These are phyloP conservation scores for Coprinopsis sp. DNA, from an alignment of 768 basidiomycete species.

Conservation along the genomic window DNA sequence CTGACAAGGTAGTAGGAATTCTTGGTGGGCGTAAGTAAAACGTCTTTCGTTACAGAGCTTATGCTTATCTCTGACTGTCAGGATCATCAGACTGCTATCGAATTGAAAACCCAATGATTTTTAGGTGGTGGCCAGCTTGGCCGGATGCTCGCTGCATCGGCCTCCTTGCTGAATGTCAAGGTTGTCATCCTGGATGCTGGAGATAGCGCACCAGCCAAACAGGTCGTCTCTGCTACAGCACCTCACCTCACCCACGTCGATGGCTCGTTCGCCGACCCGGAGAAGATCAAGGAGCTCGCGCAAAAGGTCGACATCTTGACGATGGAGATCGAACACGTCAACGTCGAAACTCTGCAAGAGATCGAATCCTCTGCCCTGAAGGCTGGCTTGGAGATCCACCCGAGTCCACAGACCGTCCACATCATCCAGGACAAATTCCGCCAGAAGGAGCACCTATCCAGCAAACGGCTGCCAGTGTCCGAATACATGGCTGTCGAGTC, in stretches of 20 bases:
- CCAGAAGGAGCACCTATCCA: conserved; percentile 75
- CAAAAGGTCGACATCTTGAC: conserved; percentile 81
- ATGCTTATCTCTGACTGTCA: conserved; percentile 8
- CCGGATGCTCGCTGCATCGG: conserved; percentile 91
- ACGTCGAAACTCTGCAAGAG: conserved; percentile 67
- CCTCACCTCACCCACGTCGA: conserved; percentile 64
- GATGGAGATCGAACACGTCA: conserved; percentile 96
- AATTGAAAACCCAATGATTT: conserved; percentile 9
- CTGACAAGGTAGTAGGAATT: conserved; percentile 45
- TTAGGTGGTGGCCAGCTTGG: conserved; percentile 95
- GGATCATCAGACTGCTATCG: conserved; percentile 10
- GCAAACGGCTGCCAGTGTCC: conserved; percentile 50
- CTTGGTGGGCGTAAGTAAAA: conserved; percentile 44
- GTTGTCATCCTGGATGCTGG: conserved; percentile 84
- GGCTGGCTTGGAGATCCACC: conserved; percentile 52
- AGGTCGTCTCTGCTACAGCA: conserved; percentile 57
- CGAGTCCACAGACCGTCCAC: conserved; percentile 74
- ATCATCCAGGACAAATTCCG: conserved; percentile 85
- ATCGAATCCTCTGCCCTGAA: conserved; percentile 35
- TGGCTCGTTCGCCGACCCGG: conserved; percentile 81
- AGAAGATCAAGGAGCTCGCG: conserved; percentile 77
- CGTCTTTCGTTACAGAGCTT: neutral
- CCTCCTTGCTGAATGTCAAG: conserved; percentile 80
- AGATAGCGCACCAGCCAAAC: conserved; percentile 82
- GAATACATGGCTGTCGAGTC: conserved; percentile 58